Base-by-base conservation (phyloP, 2,329 filamentous ascomycete genomes). In the Emericellopsis cladophorae region DNA sequence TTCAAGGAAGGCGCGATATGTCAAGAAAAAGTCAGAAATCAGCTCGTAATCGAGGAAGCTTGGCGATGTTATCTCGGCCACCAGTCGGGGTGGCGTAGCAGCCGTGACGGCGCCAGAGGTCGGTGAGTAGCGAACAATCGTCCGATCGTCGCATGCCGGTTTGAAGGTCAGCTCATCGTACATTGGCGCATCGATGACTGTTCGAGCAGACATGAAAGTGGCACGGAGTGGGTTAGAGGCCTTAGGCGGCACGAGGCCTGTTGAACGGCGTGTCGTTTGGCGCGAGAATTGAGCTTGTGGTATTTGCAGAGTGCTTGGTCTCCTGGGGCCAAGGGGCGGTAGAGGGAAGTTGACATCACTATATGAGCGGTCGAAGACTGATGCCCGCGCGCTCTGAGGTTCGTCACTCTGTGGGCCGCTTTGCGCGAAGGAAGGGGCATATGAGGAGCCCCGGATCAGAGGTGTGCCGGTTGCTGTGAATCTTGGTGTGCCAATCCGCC, bases 1-100 rank as follows among this genome's bases (percentile, higher is more conserved):
- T 11, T 85, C 79, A 44, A 98, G 68, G 54, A 95, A 98, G 4
- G 84, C 76, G 38, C 92, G 84, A 54, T 87, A 98, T 0, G 92
- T 96, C 18, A 98, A 74, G 54, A 98, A 98, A 62, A 98, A 98
- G 59, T 98, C 92, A 1, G 92, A 96, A 5, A 98, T 76, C 5
- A 98, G 72, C 53, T 96, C 90, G 57, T 98, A 98, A 58, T 98
- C 90, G 54, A 98, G 77, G 56, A 96, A 95, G 39, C 79, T 88
- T 14, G 92, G 87, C 1, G 92, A 96, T 0, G 92, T 96, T 47
- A 98, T 95, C 61, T 98, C 89, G 11, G 90, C 89, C 39, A 98
- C 85, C 31, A 98, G 77, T 11, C 92, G 81, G 4, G 89, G 81
- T 2, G 90, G 88, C 0, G 88, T 95, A 12, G 92, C 92, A 29